Evolutionary conservation across 2,329 filamentous ascomycete genomes (phyloP).

Genomic region (Scedosporium aurantiacum): DNA sequence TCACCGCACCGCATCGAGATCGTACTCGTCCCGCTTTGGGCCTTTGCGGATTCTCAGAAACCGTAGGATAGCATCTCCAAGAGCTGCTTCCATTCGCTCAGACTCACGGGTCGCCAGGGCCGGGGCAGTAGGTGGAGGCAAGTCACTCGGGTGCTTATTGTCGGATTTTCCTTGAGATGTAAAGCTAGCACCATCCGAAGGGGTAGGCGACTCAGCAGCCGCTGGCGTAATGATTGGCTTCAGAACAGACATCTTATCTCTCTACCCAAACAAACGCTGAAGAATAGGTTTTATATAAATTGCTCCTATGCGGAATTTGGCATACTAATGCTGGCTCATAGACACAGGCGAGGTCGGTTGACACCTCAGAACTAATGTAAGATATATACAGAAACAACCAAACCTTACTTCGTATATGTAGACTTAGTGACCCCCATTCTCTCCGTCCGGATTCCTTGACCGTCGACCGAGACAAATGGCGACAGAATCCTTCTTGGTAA

Average conservation of each 20-base stretch:
- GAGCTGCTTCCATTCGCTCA: conserved; percentile 18
- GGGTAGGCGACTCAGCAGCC: not conserved
- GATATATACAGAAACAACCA: no score
- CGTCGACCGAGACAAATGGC: no score
- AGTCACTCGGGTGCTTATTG: not conserved
- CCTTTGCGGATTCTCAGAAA: conserved; percentile 22
- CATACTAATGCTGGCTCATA: no score
- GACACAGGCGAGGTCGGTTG: no score
- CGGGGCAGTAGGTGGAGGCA: not conserved
- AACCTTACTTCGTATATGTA: no score
- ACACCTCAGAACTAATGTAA: no score
- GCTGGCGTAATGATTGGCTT: not conserved
- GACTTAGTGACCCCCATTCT: no score
- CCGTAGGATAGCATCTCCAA: conserved; percentile 21
- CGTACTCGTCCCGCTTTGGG: conserved; percentile 15
- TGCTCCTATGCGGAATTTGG: no score
- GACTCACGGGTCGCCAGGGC: conserved; percentile 16
- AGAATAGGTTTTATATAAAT: no score
- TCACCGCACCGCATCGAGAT: conserved; percentile 18
- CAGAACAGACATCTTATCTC: not conserved
- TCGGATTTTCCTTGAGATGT: not conserved
- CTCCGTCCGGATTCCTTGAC: no score
- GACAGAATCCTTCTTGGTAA: no score
- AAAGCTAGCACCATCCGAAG: not conserved
- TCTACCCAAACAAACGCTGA: not conserved